Evolutionary conservation across 306 rosid genomes (phyloP), one percentile per base, ranked within the genome.

Genomic region (Acacia melanoxylon): DNA sequence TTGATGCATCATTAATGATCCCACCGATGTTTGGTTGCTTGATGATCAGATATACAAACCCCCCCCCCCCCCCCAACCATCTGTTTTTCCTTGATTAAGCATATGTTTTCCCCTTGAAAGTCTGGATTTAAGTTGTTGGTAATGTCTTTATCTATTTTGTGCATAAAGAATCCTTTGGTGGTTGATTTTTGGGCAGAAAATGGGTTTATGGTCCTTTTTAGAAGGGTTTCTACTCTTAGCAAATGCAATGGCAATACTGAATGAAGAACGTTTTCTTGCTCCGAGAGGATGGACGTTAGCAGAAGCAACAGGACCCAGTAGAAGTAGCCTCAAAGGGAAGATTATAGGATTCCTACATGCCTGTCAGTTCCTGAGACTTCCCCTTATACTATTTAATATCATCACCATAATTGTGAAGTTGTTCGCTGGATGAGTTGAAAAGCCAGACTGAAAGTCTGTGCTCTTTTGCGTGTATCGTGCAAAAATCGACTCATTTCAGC

Each of bases 241-340:
- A 76, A 95, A 95, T 76, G 93, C 92, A 13, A 81, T 95, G 69
- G 95, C 98, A n/a, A 89, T 93, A 54, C 83, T 89, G 85, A 95
- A 95, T n/a, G 99, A 95, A 83, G 97, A 93, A 68, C 84, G 98
- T 20, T 95, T 95, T 77, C 94, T 93, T 20, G 90, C 89, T 63
- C 89, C 86, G 8, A 93, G 98, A 89, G 93, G 95, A 69, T 95
- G 97, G 98, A 89, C 94, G 24, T 51, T 91, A 67, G 81, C 87
- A 42, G 95, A 86, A 51, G 68, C 90, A 74, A 80, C 90, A 25
- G 88, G 92, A 74, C 90, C 83, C 8, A 24, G 76, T 66, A 89
- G 94, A 49, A 91, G 82, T 74, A 75, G 95, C 13, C 78, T 91
- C 20, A 90, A 91, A 81, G 98, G 94, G 58, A 93, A 86, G 89